These are phyloP conservation scores for Yarrowia sp. DNA, from an alignment of 805 yeast genomes.

Conservation along the genomic window DNA sequence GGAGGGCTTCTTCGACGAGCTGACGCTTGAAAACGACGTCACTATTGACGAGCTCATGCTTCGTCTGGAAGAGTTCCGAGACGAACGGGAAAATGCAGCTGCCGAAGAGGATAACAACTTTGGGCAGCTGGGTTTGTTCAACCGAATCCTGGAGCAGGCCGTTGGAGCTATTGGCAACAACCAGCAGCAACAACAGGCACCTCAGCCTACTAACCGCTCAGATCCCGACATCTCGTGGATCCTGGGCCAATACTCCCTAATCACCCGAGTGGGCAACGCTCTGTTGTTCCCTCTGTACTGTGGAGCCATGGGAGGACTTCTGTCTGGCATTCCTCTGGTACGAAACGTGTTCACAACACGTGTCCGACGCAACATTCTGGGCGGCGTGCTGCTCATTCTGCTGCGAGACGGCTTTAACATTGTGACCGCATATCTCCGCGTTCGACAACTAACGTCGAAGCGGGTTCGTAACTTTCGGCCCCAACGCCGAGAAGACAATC, in stretches of 20 bases:
- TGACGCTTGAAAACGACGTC: slow-evolving; percentile 20
- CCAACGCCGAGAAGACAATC: slow-evolving; percentile 34
- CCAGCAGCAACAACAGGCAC: slow-evolving; percentile 16
- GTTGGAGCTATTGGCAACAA: slow-evolving; percentile 33
- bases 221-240: slow-evolving; percentile 37
- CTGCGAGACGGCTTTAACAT: slow-evolving; percentile 45
- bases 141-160: slow-evolving; percentile 20
- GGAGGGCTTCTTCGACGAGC: slow-evolving; percentile 30
- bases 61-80: slow-evolving; percentile 13
- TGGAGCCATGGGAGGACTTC: slow-evolving; percentile 29
- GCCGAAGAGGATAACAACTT: slow-evolving; percentile 19
- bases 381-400: slow-evolving; percentile 43
- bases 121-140: slow-evolving; percentile 27
- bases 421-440: slow-evolving; percentile 43
- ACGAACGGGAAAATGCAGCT: slow-evolving; percentile 16
- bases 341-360: slow-evolving; percentile 25
- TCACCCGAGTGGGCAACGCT: slow-evolving; percentile 22
- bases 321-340: slow-evolving; percentile 21
- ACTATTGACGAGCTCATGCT: slow-evolving; percentile 23
- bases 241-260: slow-evolving; percentile 29
- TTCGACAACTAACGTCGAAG: slow-evolving; percentile 33
- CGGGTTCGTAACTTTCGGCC: slow-evolving; percentile 38
- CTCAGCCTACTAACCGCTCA: slow-evolving; percentile 6
- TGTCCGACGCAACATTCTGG: slow-evolving; percentile 43
- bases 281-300: slow-evolving; percentile 33